phyloP scores from a whole-genome alignment of 495 filamentous ascomycete species.

The Massariosphaeria phaeospora region DNA sequence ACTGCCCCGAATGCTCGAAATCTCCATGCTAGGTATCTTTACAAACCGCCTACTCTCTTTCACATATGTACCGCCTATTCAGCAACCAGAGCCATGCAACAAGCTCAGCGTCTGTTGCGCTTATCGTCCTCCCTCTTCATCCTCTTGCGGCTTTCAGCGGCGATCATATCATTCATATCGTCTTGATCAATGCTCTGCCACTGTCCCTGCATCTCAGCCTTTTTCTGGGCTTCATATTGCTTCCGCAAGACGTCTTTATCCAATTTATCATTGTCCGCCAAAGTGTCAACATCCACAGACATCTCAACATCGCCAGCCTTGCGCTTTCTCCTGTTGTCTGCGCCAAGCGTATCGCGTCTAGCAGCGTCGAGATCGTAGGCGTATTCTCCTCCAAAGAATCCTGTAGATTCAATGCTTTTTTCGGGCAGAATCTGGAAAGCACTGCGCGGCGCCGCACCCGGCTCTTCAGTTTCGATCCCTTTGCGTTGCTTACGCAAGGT shows the following conservation, averaged over 20 bases:
- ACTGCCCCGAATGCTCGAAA: background rate
- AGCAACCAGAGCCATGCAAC: background rate
- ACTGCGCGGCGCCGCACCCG: constrained; percentile 54
- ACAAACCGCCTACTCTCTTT: constrained; percentile 12
- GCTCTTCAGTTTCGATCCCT: constrained; percentile 86
- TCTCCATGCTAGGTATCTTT: constrained; percentile 15
- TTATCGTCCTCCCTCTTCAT: constrained; percentile 80
- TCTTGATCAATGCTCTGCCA: constrained; percentile 71
- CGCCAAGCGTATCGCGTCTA: constrained; percentile 62
- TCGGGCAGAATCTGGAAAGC: constrained; percentile 91
- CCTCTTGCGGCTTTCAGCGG: constrained; percentile 82
- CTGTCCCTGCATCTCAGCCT: constrained; percentile 61
- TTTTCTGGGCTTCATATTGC: constrained; percentile 70
- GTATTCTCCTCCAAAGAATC: constrained; percentile 93
- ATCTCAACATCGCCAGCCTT: constrained; percentile 95
- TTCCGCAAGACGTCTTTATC: constrained; percentile 61
- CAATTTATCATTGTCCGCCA: constrained; percentile 66
- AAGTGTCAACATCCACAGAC: constrained; percentile 73
- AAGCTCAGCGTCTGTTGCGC: constrained; percentile 45
- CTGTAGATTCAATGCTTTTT: constrained; percentile 71
- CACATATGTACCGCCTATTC: background rate
- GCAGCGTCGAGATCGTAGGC: constrained; percentile 72
- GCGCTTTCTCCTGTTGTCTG: constrained; percentile 72
- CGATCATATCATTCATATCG: constrained; percentile 95
- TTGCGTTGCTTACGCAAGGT: constrained; percentile 82